A percentile compares a stretch with the other conserved stretches of the same genome.
phyloP scores from a whole-genome alignment of 345 rosid genomes.

The Adansonia digitata region DNA sequence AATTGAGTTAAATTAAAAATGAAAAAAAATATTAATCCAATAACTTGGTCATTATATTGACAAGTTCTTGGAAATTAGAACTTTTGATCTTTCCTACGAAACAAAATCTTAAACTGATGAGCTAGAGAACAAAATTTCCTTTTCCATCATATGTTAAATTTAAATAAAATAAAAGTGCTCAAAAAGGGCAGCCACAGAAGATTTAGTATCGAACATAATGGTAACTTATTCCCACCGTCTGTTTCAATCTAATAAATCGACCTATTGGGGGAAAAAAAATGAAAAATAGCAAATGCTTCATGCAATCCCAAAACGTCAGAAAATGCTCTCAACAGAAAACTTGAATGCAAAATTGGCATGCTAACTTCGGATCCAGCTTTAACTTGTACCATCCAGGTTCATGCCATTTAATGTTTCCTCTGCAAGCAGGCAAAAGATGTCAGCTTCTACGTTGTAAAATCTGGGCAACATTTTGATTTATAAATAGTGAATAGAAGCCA shows the following conservation, averaged over 20 bases:
- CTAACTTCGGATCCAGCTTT: not conserved
- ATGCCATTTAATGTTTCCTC: conserved; percentile 11
- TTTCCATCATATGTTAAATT: not conserved
- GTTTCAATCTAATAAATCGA: not conserved
- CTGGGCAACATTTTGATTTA: not conserved
- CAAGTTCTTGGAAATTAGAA: not conserved
- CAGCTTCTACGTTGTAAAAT: not conserved
- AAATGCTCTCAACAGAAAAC: not conserved
- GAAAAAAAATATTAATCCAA: too few relatives aligned
- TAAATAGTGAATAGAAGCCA: not conserved
- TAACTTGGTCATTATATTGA: not conserved
- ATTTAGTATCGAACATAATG: not conserved
- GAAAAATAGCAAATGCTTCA: not conserved
- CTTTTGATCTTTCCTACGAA: not conserved
- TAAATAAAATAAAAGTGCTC: not conserved
- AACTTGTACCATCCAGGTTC: not conserved
- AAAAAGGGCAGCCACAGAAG: not conserved
- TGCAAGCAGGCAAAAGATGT: not conserved
- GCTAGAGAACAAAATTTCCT: not conserved
- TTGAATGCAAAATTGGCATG: not conserved
- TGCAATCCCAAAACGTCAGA: not conserved
- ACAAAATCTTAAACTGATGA: not conserved
- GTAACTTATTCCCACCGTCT: not conserved
- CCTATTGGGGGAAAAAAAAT: not conserved
- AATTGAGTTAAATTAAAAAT: not conserved